These are phyloP conservation scores for Colletotrichum caudatum DNA, from an alignment of 2,329 filamentous ascomycete genomes.

Conservation along the genomic window DNA sequence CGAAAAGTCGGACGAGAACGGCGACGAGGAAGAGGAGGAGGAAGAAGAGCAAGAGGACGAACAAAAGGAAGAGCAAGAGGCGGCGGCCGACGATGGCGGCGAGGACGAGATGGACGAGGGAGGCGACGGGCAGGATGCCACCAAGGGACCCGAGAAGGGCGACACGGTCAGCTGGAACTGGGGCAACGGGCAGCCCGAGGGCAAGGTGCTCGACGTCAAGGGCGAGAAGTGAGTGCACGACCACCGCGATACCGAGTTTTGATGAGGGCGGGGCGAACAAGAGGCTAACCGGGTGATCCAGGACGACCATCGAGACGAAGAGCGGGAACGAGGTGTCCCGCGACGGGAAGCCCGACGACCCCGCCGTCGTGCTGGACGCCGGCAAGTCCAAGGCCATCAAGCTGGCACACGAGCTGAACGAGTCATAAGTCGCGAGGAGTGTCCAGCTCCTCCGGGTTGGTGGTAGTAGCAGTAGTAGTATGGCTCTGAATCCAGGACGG, in stretches of 20 bases:
- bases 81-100: constrained; percentile 36
- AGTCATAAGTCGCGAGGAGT: constrained; percentile 6
- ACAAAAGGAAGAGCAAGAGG: constrained; percentile 32
- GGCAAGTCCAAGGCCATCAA: constrained; percentile 58
- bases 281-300: constrained; percentile 29
- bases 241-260: no score
- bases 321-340: constrained; percentile 56
- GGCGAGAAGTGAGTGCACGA: constrained; percentile 51
- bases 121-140: constrained; percentile 40
- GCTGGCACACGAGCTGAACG: constrained; percentile 55
- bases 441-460: no score
- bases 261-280: no score
- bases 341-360: constrained; percentile 55
- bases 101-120: constrained; percentile 34
- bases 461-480: no score
- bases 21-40: constrained; percentile 30
- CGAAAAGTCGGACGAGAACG: constrained; percentile 33
- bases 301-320: constrained; percentile 56
- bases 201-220: constrained; percentile 60
- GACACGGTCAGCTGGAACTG: constrained; percentile 62
- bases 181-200: constrained; percentile 57
- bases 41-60: no score
- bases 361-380: constrained; percentile 55
- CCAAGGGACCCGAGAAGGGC: constrained; percentile 53
- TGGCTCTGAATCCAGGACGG: neutral